A percentile compares a stretch with the other conserved stretches of the same genome.
These are phyloP conservation scores for Sugiyamaella xylanicola DNA, from an alignment of 1,139 yeast genomes.

Conservation along the genomic window DNA sequence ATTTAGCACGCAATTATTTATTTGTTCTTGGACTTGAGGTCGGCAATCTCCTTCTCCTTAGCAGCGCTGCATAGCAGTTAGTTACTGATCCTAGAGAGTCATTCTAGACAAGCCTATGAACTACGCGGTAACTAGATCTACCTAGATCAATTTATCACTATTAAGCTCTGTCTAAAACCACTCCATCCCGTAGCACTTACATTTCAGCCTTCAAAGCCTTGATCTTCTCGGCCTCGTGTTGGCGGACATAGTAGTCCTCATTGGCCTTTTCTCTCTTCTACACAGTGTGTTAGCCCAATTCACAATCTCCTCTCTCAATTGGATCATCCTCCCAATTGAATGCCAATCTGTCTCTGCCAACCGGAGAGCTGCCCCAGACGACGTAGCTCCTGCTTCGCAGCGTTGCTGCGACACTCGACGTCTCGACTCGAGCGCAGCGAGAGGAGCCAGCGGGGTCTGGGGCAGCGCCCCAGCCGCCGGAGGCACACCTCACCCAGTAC, in stretches of 20 bases:
- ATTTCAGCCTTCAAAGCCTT: constrained; percentile 48
- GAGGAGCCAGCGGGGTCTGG: background rate
- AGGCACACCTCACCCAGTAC: background rate
- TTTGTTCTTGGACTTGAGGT: constrained; percentile 33
- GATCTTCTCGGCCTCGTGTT: constrained; percentile 64
- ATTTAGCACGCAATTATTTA: no score
- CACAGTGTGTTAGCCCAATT: constrained; percentile 3
- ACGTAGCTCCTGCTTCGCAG: no score
- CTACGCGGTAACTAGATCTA: no score
- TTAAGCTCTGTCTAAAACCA: no score
- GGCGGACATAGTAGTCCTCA: constrained; percentile 65
- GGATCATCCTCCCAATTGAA: no score
- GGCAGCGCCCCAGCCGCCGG: constrained; percentile 1
- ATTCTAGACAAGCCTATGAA: no score
- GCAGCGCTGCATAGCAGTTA: constrained; percentile 28
- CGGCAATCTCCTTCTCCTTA: constrained; percentile 36
- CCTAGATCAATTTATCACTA: no score
- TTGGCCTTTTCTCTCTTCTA: constrained; percentile 70
- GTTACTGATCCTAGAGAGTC: background rate
- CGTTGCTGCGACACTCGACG: background rate
- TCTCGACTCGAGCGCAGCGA: background rate
- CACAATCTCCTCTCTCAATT: no score
- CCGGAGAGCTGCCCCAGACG: no score
- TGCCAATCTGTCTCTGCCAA: background rate
- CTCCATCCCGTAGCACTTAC: no score